Base-by-base conservation (phyloP, 371 early-diverging fungal genomes). In the Actinomortierella ambigua region DNA sequence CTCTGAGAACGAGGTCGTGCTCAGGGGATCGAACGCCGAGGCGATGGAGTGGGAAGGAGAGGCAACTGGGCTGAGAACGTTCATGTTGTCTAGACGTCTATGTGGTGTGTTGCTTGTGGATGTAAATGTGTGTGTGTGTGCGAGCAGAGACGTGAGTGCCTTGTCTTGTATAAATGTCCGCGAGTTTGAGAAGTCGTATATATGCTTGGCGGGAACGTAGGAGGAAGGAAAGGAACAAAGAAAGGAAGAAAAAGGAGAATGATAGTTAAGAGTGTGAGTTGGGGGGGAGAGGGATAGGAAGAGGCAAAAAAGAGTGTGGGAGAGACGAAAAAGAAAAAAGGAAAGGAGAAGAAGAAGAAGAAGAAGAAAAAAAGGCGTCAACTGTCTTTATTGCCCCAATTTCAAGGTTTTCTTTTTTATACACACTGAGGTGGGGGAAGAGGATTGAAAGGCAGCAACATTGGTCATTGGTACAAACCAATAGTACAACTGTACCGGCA, bases 51-150 rank as follows among this genome's bases (percentile, higher is more conserved):
- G 28, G 47, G 40, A 34, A 60, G 49, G 53, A 29, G 55, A 15
- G 59, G 43, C 55, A 61, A 20, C 29, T 39, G 66, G 67, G 24
- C 63, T 22, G n/a, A 66, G 63, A 50, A 73, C 50, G 57, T 66
- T 67, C 53, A 50, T 66, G 40, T 63, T 62, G 40, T 50, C 15
- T 50, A 34, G 4, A 11, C 11, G 34, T 34, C 7, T 34, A 11
- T 34, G 11, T 34, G 34, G 51, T 1, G 15, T 51, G 13, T 23
- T 7, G 29, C n/a, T 22, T 15, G 15, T 34, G 28, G 40, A 2
- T 41, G 23, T 50, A 43, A 23, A 6, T 5, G 47, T 60, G 24
- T 34, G 40, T 18, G 34, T n/a, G 13, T 50, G 51, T 51, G 34
- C 26, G 59, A n/a, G n/a, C n/a, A n/a, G n/a, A n/a, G n/a, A n/a